phyloP scores from a whole-genome alignment of 176 grass and related monocot species.

The Oropetium thomaeum region DNA sequence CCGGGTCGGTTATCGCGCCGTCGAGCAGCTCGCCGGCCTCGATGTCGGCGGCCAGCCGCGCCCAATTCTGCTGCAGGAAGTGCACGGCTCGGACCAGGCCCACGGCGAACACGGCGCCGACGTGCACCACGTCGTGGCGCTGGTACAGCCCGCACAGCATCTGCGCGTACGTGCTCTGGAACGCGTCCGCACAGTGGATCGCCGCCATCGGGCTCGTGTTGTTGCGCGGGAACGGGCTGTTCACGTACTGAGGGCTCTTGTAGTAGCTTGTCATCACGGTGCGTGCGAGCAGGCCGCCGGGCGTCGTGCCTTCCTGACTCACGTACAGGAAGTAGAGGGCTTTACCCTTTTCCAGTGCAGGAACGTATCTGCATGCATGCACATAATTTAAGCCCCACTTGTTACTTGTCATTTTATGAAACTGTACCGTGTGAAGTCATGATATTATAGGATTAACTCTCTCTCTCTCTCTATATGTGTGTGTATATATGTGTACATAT shows the following conservation, averaged over 20 bases:
- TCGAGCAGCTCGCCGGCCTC: conserved; percentile 24
- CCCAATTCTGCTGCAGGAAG: conserved; percentile 66
- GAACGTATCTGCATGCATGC: conserved; percentile 61
- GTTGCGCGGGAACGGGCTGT: conserved; percentile 51
- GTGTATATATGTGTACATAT: no score
- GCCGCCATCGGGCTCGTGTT: conserved; percentile 52
- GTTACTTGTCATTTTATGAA: no score
- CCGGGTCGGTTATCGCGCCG: conserved; percentile 36
- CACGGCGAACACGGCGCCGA: conserved; percentile 65
- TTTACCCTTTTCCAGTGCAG: conserved; percentile 59
- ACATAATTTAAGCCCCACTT: no score
- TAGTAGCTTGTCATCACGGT: conserved; percentile 71
- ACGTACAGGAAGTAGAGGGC: conserved; percentile 78
- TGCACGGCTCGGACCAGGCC: conserved; percentile 65
- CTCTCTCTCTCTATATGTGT: no score
- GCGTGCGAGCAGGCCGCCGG: conserved; percentile 46
- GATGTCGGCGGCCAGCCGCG: conserved; percentile 48
- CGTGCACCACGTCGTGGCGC: conserved; percentile 57
- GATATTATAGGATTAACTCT: no score
- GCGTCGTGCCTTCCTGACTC: conserved; percentile 72
- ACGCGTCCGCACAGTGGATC: conserved; percentile 63
- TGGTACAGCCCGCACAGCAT: conserved; percentile 63
- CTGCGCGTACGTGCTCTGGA: conserved; percentile 77
- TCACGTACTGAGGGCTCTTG: conserved; percentile 73
- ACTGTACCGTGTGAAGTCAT: no score